Evolutionary conservation across 75 land plant genomes (phyloP).

Genomic region (Selaginella tamariscina): DNA sequence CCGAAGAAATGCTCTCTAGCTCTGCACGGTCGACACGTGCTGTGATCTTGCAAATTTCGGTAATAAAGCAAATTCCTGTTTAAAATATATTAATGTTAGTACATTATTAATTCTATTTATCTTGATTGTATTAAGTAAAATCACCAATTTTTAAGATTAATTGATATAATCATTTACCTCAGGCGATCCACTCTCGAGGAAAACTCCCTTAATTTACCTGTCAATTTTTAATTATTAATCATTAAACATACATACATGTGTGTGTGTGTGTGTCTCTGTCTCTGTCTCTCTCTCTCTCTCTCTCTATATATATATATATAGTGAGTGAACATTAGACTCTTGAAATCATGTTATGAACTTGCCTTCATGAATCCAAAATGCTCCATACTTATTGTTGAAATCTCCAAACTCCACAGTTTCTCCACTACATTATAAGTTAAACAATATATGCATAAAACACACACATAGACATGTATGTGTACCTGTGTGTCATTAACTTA

Average conservation of each 20-base stretch:
- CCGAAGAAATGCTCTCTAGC: conserved; percentile 44
- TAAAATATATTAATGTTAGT: neutral
- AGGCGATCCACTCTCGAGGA: conserved; percentile 68
- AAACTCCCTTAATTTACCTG: conserved; percentile 66
- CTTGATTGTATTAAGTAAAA: neutral
- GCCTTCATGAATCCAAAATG: conserved; percentile 81
- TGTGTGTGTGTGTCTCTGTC: too few species aligned
- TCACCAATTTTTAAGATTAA: neutral
- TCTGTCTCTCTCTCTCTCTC: too few species aligned
- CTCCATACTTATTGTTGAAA: conserved; percentile 57
- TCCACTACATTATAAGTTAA: conserved; percentile 38
- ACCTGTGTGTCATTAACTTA: too few species aligned
- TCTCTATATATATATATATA: too few species aligned
- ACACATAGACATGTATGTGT: conserved; percentile 5
- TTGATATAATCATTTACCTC: conserved; percentile 35
- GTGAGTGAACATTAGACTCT: too few species aligned
- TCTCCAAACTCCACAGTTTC: conserved; percentile 68
- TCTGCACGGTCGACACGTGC: conserved; percentile 39
- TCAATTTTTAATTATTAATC: too few species aligned
- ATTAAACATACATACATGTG: too few species aligned
- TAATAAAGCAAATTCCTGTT: conserved; percentile 54
- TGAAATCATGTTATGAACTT: too few species aligned
- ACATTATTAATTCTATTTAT: neutral
- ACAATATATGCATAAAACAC: conserved; percentile 7
- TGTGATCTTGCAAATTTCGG: conserved; percentile 57